phyloP scores from a whole-genome alignment of 352 stramenopile species.

The Phytophthora cactorum region DNA sequence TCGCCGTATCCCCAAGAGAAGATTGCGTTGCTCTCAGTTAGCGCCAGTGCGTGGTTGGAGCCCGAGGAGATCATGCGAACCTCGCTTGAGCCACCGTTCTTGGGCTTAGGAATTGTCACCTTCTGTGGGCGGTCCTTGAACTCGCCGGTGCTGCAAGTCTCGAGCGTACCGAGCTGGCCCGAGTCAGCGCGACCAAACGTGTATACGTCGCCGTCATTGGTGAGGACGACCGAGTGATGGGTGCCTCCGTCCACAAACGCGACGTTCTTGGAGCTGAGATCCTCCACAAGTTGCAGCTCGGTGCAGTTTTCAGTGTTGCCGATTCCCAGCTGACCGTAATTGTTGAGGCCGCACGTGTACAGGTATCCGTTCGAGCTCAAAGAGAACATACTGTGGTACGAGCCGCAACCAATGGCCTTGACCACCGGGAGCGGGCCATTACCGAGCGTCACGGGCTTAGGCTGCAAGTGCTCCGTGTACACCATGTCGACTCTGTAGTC shows the following conservation, averaged over 20 bases:
- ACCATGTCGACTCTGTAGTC: constrained; percentile 83
- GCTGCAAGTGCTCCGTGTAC: constrained; percentile 82
- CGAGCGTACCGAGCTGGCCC: constrained; percentile 91
- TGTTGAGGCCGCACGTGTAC: constrained; percentile 95
- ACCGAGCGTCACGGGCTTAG: constrained; percentile 69
- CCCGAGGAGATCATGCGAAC: constrained; percentile 72
- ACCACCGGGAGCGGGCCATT: constrained; percentile 53
- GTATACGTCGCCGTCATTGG: constrained; percentile 88
- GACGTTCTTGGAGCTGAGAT: constrained; percentile 69
- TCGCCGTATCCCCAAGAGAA: constrained; percentile 95
- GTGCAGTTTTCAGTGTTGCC: constrained; percentile 82
- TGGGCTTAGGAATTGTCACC: constrained; percentile 53
- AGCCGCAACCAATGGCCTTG: constrained; percentile 89
- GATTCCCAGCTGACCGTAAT: constrained; percentile 97
- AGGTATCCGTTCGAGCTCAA: constrained; percentile 76
- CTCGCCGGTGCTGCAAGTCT: constrained; percentile 72
- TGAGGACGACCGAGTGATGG: constrained; percentile 95
- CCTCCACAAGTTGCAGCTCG: constrained; percentile 78
- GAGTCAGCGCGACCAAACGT: constrained; percentile 94
- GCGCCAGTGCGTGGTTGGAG: constrained; percentile 87
- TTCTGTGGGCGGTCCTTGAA: constrained; percentile 85
- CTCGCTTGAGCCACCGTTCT: constrained; percentile 26
- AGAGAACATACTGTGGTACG: constrained; percentile 88
- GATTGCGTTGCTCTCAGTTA: constrained; percentile 78
- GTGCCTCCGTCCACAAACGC: constrained; percentile 86